These are phyloP conservation scores for Colletotrichum sp. DNA, from an alignment of 2,329 filamentous ascomycete genomes.

Conservation along the genomic window DNA sequence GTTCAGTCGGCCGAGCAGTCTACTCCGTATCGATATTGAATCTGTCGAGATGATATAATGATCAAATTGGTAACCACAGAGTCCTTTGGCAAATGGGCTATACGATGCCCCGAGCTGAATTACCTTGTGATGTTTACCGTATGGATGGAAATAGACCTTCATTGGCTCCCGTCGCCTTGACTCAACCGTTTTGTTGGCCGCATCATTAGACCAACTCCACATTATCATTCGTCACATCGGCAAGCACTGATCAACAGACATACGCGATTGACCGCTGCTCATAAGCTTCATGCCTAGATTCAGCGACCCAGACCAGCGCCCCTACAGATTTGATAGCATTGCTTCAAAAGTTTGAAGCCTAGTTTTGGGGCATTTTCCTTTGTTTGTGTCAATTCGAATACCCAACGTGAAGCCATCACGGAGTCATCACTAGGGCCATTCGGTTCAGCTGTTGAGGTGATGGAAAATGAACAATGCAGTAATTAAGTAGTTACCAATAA, in stretches of 20 bases:
- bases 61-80: too few relatives aligned
- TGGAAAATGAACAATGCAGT: not conserved
- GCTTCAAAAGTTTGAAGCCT: not conserved
- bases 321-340: not conserved
- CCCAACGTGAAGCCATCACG: not conserved
- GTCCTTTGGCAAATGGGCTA: too few relatives aligned
- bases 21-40: not conserved
- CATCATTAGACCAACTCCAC: too few relatives aligned
- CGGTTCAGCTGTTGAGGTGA: not conserved
- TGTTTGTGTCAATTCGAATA: not conserved
- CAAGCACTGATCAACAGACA: not conserved
- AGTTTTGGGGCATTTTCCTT: not conserved
- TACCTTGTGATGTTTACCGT: too few relatives aligned
- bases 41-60: too few relatives aligned
- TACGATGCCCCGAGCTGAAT: too few relatives aligned
- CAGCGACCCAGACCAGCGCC: not conserved
- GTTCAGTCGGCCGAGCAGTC: not conserved
- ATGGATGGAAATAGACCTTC: too few relatives aligned
- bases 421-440: not conserved
- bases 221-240: too few relatives aligned
- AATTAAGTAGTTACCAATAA: not conserved
- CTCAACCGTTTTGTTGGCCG: too few relatives aligned
- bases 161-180: too few relatives aligned
- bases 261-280: not conserved
- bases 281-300: not conserved